Percentiles rank a stretch among this genome's conserved stretches.
Conservation (phyloP, 768 basidiomycete species). For the Pholiota microspora region DNA sequence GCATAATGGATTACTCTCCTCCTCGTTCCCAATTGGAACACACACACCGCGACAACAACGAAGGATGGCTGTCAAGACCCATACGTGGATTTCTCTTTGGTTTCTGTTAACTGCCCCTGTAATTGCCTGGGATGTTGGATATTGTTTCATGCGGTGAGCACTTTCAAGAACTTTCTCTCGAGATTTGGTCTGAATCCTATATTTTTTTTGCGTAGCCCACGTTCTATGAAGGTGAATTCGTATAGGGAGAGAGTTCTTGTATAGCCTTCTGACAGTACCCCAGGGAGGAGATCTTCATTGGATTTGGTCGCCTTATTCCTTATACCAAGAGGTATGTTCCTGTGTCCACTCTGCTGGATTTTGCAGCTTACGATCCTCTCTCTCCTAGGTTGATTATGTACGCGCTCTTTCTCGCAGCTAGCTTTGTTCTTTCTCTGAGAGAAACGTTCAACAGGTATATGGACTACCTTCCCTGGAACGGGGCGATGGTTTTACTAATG, state of each 20-base stretch:
- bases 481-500: constrained; percentile 80
- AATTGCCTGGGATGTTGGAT: constrained; percentile 78
- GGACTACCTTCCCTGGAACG: constrained; percentile 62
- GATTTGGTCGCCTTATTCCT: constrained; percentile 84
- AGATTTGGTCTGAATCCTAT: not conserved
- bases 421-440: not conserved
- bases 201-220: constrained; percentile 54
- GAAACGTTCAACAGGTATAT: constrained; percentile 53
- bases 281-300: constrained; percentile 89
- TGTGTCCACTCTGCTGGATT: constrained; percentile 28
- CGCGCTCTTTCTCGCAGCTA: constrained; percentile 6
- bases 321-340: constrained; percentile 64
- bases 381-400: constrained; percentile 35
- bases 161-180: not conserved
- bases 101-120: constrained; percentile 63
- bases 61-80: constrained; percentile 37
- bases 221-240: constrained; percentile 64
- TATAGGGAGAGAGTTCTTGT: not conserved
- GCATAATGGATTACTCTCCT: too few species aligned
- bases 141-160: constrained; percentile 74
- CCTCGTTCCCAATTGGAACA: too few species aligned
- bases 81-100: constrained; percentile 65
- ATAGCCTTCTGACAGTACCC: too few species aligned
- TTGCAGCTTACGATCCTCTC: not conserved
- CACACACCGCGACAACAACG: not conserved